These are phyloP conservation scores for Talaromyces verruculosus DNA, from an alignment of 2,329 filamentous ascomycete genomes.

Conservation along the genomic window DNA sequence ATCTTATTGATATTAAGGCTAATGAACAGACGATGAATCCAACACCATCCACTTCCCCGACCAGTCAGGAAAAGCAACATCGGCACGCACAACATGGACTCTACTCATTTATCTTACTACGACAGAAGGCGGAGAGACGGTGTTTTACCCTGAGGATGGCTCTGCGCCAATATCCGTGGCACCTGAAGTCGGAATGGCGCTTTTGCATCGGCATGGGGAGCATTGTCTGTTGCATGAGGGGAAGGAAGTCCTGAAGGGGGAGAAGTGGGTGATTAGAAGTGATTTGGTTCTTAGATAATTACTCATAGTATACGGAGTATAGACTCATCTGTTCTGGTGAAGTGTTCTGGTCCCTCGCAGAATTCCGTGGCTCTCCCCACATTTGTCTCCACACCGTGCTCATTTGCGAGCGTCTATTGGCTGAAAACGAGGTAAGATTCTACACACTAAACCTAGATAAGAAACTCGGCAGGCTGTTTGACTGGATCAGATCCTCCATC, in stretches of 20 bases:
- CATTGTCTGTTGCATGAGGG: constrained; percentile 90
- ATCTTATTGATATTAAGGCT: not conserved
- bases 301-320: no score
- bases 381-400: constrained; percentile 3
- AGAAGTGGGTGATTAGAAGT: constrained; percentile 89
- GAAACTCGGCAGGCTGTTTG: constrained; percentile 1
- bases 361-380: not conserved
- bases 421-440: no score
- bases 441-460: not conserved
- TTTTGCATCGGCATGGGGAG: constrained; percentile 85
- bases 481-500: not conserved
- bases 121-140: constrained; percentile 82
- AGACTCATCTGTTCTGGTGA: not conserved
- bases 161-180: constrained; percentile 66
- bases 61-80: constrained; percentile 38
- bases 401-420: not conserved
- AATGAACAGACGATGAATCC: constrained; percentile 73
- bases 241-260: constrained; percentile 71
- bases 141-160: constrained; percentile 73
- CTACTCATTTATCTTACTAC: constrained; percentile 84
- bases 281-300: constrained; percentile 60
- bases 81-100: constrained; percentile 83
- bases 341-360: not conserved
- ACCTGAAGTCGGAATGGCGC: constrained; percentile 78
- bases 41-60: constrained; percentile 66